phyloP scores from a whole-genome alignment of 176 grass and related monocot genomes.

The Eragrostis nindensis region DNA sequence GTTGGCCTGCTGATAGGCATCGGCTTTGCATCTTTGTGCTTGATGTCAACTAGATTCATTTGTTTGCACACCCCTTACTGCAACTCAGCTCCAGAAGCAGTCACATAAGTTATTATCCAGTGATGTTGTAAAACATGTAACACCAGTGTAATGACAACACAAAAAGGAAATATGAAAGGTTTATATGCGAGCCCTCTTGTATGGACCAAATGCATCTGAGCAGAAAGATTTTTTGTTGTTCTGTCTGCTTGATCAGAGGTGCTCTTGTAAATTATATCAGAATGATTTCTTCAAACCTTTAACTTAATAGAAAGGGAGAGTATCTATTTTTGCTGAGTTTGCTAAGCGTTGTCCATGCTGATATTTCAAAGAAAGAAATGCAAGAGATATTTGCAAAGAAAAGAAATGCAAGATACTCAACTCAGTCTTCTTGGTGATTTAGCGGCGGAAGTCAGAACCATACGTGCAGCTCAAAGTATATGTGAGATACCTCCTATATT shows the following conservation, averaged over 20 bases:
- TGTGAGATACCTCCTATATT: no score
- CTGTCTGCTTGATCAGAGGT: background rate
- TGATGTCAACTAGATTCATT: slow-evolving; percentile 94
- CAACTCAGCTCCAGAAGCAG: slow-evolving; percentile 95
- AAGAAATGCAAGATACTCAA: no score
- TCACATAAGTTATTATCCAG: slow-evolving; percentile 56
- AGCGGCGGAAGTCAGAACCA: no score
- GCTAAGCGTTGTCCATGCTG: no score
- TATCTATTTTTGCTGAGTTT: background rate
- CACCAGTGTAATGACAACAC: slow-evolving; percentile 35
- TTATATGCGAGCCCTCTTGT: background rate
- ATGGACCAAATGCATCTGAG: background rate
- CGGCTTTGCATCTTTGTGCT: slow-evolving; percentile 71
- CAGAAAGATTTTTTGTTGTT: background rate
- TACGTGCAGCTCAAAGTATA: no score
- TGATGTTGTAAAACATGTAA: slow-evolving; percentile 43
- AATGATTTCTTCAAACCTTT: background rate
- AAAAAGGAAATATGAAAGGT: background rate
- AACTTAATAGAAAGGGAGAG: background rate
- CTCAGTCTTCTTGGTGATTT: no score
- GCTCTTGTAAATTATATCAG: background rate
- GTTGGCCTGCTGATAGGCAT: slow-evolving; percentile 82
- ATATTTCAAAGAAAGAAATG: no score
- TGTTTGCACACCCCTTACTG: slow-evolving; percentile 98
- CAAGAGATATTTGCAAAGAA: no score